These are phyloP conservation scores for Solanum dulcamara DNA, from an alignment of 257 asterid species.

Conservation along the genomic window DNA sequence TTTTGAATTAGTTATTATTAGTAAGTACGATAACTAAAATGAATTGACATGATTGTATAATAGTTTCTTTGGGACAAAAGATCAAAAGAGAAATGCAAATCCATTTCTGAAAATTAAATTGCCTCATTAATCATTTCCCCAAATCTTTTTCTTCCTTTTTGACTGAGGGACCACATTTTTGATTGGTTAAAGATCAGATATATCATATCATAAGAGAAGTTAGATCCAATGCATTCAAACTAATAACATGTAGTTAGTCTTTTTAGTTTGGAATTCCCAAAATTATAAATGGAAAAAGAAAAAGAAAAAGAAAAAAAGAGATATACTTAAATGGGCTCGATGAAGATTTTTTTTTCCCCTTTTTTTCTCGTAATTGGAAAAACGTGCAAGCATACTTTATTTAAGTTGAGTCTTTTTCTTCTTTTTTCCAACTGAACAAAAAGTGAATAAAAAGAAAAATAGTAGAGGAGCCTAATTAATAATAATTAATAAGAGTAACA, in stretches of 20 bases:
- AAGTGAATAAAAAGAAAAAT: neutral
- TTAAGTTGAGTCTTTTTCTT: neutral
- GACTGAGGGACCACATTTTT: neutral
- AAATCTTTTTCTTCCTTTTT: neutral
- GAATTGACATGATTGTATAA: neutral
- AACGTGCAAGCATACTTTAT: neutral
- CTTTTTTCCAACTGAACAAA: neutral
- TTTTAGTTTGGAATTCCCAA: neutral
- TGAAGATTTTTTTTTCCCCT: neutral
- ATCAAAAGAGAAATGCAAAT: neutral
- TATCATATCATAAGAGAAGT: neutral
- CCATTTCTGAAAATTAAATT: neutral
- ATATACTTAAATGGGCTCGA: neutral
- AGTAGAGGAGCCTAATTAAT: neutral
- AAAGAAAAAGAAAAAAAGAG: neutral
- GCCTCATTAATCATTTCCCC: neutral
- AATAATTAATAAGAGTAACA: neutral
- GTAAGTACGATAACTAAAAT: neutral
- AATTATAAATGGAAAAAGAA: neutral
- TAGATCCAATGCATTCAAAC: neutral
- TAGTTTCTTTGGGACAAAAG: neutral
- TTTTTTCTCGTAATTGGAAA: neutral
- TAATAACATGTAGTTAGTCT: no score
- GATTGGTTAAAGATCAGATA: neutral
- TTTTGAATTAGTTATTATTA: neutral